phyloP scores from a whole-genome alignment of 2,329 filamentous ascomycete species.

The Madurella mycetomatis region DNA sequence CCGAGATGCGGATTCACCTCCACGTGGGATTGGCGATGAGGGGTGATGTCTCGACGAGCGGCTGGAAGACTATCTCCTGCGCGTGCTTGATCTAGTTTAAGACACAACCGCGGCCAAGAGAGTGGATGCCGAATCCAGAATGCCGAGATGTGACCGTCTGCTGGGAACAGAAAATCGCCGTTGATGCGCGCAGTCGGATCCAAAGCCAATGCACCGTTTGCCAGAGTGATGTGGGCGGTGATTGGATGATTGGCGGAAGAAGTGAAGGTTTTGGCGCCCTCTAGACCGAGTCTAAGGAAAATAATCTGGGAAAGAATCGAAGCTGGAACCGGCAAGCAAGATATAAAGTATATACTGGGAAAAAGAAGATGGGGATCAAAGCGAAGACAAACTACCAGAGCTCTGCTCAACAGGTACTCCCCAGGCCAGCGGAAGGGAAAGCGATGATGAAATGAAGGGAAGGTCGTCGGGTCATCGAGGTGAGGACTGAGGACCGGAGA shows the following conservation, averaged over 20 bases:
- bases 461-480: constrained; percentile 18
- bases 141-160: constrained; percentile 6
- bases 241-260: constrained; percentile 9
- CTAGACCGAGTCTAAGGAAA: background rate
- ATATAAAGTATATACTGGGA: background rate
- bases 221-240: constrained; percentile 5
- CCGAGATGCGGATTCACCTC: constrained; percentile 23
- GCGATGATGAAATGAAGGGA: constrained; percentile 7
- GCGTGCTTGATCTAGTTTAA: background rate
- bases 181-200: background rate
- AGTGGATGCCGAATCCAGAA: constrained; percentile 4
- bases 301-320: background rate
- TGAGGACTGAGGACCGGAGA: constrained; percentile 23
- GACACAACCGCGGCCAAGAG: background rate
- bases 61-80: background rate
- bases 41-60: background rate
- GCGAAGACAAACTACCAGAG: constrained; percentile 43
- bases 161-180: background rate
- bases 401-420: constrained; percentile 35
- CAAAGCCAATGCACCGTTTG: constrained; percentile 6
- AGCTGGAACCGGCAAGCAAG: constrained; percentile 3
- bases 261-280: background rate
- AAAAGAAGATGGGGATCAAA: constrained; percentile 4
- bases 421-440: constrained; percentile 20
- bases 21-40: constrained; percentile 21